Evolutionary conservation across 2,329 filamentous ascomycete species (phyloP).

Genomic region (Juglanconis sp.): DNA sequence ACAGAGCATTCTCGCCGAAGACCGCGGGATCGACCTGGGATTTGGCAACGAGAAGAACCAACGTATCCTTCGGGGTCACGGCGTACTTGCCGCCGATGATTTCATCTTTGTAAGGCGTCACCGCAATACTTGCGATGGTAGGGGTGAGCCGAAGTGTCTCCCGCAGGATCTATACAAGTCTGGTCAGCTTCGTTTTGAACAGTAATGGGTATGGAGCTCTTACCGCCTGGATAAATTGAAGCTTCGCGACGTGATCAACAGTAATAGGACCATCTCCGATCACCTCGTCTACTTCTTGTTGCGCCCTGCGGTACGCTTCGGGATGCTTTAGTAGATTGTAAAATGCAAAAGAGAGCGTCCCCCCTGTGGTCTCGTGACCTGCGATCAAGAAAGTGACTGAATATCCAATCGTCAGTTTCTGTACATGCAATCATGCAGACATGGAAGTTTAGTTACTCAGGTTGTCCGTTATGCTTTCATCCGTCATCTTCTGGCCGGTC

Average conservation of each 20-base stretch:
- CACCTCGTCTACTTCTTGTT: conserved; percentile 65
- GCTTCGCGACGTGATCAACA: conserved; percentile 59
- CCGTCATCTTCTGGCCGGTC: conserved; percentile 62
- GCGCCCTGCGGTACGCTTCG: conserved; percentile 55
- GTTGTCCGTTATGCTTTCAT: conserved; percentile 64
- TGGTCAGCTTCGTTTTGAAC: not conserved
- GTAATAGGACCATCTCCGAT: conserved; percentile 56
- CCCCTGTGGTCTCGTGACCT: conserved; percentile 70
- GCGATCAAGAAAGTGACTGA: conserved; percentile 65
- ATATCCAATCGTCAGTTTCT: not conserved
- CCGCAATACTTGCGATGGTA: conserved; percentile 55
- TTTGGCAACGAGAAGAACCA: conserved; percentile 48
- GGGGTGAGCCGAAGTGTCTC: conserved; percentile 64
- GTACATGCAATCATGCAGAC: too few species aligned
- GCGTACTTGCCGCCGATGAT: conserved; percentile 60
- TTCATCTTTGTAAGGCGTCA: conserved; percentile 49
- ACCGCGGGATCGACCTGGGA: conserved; percentile 61
- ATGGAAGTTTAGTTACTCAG: conserved; percentile 39
- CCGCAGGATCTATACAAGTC: conserved; percentile 44
- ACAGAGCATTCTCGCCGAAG: conserved; percentile 61
- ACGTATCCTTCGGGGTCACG: conserved; percentile 48
- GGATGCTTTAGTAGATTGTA: conserved; percentile 65
- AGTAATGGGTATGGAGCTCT: not conserved
- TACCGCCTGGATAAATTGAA: conserved; percentile 63
- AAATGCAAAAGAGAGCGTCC: conserved; percentile 62